Evolutionary conservation across 106 monocot species (phyloP), one percentile per base, ranked within the genome.

Genomic region (Dendrobium officinale): DNA sequence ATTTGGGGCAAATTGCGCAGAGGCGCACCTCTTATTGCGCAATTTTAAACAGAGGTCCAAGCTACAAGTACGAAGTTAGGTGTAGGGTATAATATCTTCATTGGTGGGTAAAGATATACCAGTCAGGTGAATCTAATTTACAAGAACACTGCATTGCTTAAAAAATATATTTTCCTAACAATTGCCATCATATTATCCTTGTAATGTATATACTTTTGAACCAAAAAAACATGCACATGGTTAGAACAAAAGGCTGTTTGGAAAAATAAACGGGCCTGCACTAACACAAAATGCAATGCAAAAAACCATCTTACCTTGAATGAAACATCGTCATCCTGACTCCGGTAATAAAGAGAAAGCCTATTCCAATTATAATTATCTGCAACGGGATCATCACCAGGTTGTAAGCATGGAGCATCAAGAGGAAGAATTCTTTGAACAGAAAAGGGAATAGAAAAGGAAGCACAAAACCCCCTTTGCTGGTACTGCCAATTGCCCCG

Each of bases 401-500:
- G 42, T 67, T 81, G 88, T 70, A 93, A 83, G 73, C 42, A 79
- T 84, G 87, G 91, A 42, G 79, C 78, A 88, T 91, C 86, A 77
- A 75, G 61, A 79, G 85, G 87, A 79, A 87, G 86, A 84, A 78
- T 78, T 84, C 90, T 93, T 81, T 85, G 87, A 83, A 88, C 67
- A 77, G 91, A 88, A 81, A 93, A 86, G 1, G 90, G 94, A 73
- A 92, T 81, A 78, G 81, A 68, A 83, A 88, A 85, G 78, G 80
- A 94, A 78, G 85, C 77, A 55, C 86, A 94, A 82, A 89, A 95
- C 74, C 77, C 87, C 80, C 84, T 88, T 84, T 89, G 88, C 92
- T 89, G 86, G 68, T 88, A 88, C 78, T 89, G 88, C 86, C 89
- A 95, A 33, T 58, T 79, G 51, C 87, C 86, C 42, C 85, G 78